Evolutionary conservation across 352 stramenopile genomes (phyloP), one percentile per base, ranked within the genome.

Genomic region (Hyaloperonospora arabidopsidis): DNA sequence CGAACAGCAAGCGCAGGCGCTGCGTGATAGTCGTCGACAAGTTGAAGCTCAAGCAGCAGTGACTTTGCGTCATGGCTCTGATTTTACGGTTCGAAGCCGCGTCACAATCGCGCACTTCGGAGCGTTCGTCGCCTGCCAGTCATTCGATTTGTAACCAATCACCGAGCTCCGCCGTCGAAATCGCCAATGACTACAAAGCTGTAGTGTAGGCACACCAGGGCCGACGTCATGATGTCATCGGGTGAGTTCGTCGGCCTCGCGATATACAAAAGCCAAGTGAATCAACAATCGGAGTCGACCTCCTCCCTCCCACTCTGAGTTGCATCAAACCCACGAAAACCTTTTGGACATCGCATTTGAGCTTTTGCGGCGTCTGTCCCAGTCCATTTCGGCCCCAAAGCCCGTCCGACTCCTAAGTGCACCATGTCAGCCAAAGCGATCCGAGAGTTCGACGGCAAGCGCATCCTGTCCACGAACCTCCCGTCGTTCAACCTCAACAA

Each of bases 361-460:
- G 57, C 52, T 66, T 79, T 76, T 67, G 70, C 67, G 46, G 49
- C 63, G 47, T 71, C 18, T n/a, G 11, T 44, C 57, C 34, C 58
- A 59, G n/a, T 50, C 66, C 54, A 1, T 41, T 19, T n/a, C 44
- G 25, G 25, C 45, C 25, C 46, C 44, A 34, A 29, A 39, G 51
- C 40, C 35, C n/a, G n/a, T 25, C 32, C 36, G 45, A 54, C 7
- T 43, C 46, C 46, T 45, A 44, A 39, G 41, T 45, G 13, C 51
- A 63, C 35, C 59, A 98, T 98, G 92, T 97, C 89, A 51, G 92
- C 93, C 62, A 97, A 97, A 72, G 87, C 91, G 39, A 96, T 97
- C 65, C 87, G 92, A 60, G 93, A 98, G 72, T 97, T 97, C 68
- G 87, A 97, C 60, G 93, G 93, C 70, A 98, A 98, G 81, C 87